A percentile compares a stretch with the other conserved stretches of the same genome.
Evolutionary conservation across 805 yeast genomes (phyloP).

Genomic region (Starmerella bombicola): DNA sequence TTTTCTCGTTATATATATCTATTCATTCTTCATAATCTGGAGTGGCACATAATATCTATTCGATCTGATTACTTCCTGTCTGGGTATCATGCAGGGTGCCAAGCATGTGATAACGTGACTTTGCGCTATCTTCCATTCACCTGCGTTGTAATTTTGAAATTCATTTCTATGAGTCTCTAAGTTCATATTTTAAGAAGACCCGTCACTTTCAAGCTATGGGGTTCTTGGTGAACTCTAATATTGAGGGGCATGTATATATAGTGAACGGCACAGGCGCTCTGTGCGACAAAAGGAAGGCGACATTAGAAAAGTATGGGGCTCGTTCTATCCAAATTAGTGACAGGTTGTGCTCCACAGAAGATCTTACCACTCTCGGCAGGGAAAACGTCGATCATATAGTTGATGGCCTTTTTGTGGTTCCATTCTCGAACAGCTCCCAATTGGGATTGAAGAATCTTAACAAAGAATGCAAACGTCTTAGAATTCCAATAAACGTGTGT

Average conservation of each 20-base stretch:
- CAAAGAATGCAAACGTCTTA: conserved; percentile 40
- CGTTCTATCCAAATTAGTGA: conserved; percentile 3
- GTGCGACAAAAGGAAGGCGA: conserved; percentile 8
- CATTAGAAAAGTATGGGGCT: conserved; percentile 20
- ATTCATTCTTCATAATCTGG: too few relatives aligned
- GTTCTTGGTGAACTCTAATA: conserved; percentile 14
- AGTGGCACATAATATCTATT: too few relatives aligned
- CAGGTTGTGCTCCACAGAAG: conserved; percentile 24
- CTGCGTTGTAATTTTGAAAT: too few relatives aligned
- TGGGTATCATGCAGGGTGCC: too few relatives aligned
- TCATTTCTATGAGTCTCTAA: too few relatives aligned
- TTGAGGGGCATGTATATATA: conserved; percentile 17
- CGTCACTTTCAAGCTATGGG: too few relatives aligned
- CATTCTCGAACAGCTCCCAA: conserved; percentile 3
- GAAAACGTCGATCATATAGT: conserved; percentile 48
- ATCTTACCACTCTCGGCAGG: conserved; percentile 49
- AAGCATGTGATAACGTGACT: too few relatives aligned
- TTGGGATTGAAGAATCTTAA: conserved; percentile 30
- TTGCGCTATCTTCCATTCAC: too few relatives aligned
- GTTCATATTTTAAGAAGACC: too few relatives aligned
- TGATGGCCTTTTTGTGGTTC: conserved; percentile 58
- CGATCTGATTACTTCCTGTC: too few relatives aligned
- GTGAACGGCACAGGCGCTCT: conserved; percentile 18
- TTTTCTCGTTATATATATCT: too few relatives aligned
- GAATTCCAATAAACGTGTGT: conserved; percentile 75